Percentiles rank a stretch among this genome's conserved stretches.
phyloP scores from a whole-genome alignment of 1,284 basidiomycete genomes.

The Ceratobasidium theobromae region DNA sequence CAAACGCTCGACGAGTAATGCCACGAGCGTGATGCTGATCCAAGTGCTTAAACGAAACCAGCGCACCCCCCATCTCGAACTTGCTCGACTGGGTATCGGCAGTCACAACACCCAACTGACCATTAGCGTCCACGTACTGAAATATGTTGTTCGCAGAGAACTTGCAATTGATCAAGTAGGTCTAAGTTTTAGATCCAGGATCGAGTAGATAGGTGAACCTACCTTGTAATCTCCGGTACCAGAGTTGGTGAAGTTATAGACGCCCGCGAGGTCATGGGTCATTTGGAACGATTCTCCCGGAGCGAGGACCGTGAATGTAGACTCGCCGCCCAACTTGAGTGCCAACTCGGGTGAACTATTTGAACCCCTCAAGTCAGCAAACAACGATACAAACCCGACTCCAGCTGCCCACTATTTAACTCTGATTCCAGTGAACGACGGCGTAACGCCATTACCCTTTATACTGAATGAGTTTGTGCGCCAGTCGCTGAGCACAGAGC shows the following conservation, averaged over 20 bases:
- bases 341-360: constrained; percentile 16
- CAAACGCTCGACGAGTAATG: constrained; percentile 10
- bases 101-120: constrained; percentile 15
- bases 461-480: constrained; percentile 51
- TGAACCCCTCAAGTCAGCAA: not conserved
- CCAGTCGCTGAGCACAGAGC: constrained; percentile 40
- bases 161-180: not conserved
- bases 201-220: not conserved
- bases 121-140: constrained; percentile 14
- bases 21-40: not conserved
- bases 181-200: not conserved
- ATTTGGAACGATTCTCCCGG: constrained; percentile 34
- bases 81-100: constrained; percentile 13
- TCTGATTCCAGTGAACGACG: constrained; percentile 21
- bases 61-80: constrained; percentile 30
- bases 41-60: constrained; percentile 9
- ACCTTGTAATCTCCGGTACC: constrained; percentile 26
- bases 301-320: constrained; percentile 27
- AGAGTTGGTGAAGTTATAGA: constrained; percentile 34
- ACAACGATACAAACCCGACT: not conserved
- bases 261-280: constrained; percentile 31
- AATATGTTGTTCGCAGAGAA: constrained; percentile 29
- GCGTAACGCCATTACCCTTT: constrained; percentile 30
- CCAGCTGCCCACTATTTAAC: constrained; percentile 13
- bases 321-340: not conserved